A percentile compares a stretch with the other conserved stretches of the same genome.
These are phyloP conservation scores for Echinochloa phyllopogon DNA, from an alignment of 176 grass and related monocot genomes.

Conservation along the genomic window DNA sequence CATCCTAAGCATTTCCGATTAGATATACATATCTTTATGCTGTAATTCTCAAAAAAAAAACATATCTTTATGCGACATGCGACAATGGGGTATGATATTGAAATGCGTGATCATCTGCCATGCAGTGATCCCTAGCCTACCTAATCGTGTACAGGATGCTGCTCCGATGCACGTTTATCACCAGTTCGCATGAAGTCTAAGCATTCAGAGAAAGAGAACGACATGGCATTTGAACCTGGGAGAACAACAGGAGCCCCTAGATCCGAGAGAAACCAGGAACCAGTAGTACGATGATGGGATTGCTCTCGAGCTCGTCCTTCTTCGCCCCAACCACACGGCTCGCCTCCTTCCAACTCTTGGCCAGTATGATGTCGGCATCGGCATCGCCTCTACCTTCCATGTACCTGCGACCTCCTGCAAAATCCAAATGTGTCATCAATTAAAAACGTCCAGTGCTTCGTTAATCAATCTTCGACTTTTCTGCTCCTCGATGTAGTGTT, in stretches of 20 bases:
- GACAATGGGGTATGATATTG: no score
- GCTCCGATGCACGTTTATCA: neutral
- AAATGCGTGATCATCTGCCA: no score
- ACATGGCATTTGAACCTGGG: neutral
- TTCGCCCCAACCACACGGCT: conserved; percentile 76
- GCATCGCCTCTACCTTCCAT: conserved; percentile 88
- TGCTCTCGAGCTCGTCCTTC: conserved; percentile 85
- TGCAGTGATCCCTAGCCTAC: no score
- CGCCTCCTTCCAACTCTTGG: conserved; percentile 69
- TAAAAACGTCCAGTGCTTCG: neutral
- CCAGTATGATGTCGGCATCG: conserved; percentile 71
- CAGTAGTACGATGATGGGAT: neutral
- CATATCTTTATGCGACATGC: no score
- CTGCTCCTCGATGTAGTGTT: neutral
- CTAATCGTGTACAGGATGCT: no score
- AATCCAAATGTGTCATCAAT: conserved; percentile 4
- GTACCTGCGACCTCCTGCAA: conserved; percentile 74
- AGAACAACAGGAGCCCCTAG: neutral
- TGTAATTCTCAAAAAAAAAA: no score
- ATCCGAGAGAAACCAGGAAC: neutral
- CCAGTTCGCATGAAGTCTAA: conserved; percentile 22
- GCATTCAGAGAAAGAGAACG: neutral
- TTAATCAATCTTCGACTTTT: neutral
- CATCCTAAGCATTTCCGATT: no score
- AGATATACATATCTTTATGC: no score